A percentile compares a stretch with the other conserved stretches of the same genome.
These are phyloP conservation scores for Paecilomyces formosus DNA, from an alignment of 2,329 filamentous ascomycete genomes.

Conservation along the genomic window DNA sequence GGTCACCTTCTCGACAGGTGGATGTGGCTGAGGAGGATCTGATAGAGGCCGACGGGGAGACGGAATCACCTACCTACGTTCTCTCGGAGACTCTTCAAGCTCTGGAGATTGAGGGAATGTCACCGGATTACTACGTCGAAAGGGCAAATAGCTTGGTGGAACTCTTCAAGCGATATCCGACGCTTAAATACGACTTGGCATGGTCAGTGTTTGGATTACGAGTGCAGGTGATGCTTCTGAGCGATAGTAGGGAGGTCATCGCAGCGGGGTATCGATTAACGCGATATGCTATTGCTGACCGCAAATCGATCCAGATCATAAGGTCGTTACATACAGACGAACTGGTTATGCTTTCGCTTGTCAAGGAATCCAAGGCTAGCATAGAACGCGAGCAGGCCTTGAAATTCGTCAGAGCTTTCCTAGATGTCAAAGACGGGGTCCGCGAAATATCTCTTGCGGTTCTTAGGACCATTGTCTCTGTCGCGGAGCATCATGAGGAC, in stretches of 20 bases:
- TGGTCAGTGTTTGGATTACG: conserved; percentile 92
- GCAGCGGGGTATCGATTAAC: conserved; percentile 91
- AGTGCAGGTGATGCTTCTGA: conserved; percentile 92
- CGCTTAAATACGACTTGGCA: conserved; percentile 90
- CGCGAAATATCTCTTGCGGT: conserved; percentile 80
- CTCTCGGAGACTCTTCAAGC: conserved; percentile 86
- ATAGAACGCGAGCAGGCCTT: conserved; percentile 94
- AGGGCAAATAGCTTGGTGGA: conserved; percentile 90
- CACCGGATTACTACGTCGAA: conserved; percentile 89
- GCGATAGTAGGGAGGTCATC: conserved; percentile 90
- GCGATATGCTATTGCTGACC: conserved; percentile 88
- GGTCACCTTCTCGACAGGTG: conserved; percentile 40
- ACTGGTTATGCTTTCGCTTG: conserved; percentile 81
- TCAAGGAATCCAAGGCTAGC: conserved; percentile 94
- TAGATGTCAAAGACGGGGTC: conserved; percentile 90
- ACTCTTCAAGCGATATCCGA: conserved; percentile 87
- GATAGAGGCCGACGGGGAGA: conserved; percentile 57
- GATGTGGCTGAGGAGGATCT: conserved; percentile 31
- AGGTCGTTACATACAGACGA: conserved; percentile 84
- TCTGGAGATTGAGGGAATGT: conserved; percentile 78
- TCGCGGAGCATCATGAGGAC: conserved; percentile 81
- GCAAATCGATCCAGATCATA: conserved; percentile 81
- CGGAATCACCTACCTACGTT: conserved; percentile 84
- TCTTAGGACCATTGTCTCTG: conserved; percentile 80
- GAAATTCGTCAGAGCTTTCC: conserved; percentile 89